Evolutionary conservation across 2,329 filamentous ascomycete genomes (phyloP).

Genomic region (Pezizomycotina sp.): DNA sequence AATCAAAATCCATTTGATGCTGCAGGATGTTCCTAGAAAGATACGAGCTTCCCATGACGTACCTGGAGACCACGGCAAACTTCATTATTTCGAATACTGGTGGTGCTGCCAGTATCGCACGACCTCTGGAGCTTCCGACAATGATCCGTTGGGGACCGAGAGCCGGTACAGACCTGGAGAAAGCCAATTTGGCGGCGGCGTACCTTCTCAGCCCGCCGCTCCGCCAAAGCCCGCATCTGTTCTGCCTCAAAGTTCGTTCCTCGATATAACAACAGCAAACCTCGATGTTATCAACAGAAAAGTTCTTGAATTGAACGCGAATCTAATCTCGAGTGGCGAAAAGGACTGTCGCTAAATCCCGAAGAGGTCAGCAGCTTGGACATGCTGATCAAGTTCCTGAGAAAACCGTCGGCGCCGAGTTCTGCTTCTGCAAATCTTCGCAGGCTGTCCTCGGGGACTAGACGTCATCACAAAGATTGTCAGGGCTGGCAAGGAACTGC

Average conservation of each 20-base stretch:
- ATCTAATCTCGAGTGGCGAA: constrained; percentile 51
- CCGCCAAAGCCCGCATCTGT: constrained; percentile 39
- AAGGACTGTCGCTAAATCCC: constrained; percentile 61
- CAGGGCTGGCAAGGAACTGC: constrained; percentile 77
- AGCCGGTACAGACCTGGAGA: constrained; percentile 63
- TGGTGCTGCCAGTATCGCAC: constrained; percentile 71
- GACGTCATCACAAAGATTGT: too few relatives aligned
- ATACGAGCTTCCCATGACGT: constrained; percentile 73
- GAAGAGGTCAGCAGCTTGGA: constrained; percentile 49
- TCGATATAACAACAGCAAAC: constrained; percentile 61
- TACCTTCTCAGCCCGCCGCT: constrained; percentile 27
- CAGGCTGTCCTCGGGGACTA: constrained; percentile 51
- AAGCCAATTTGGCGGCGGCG: constrained; percentile 32
- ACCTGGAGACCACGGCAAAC: constrained; percentile 74
- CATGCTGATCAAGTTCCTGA: constrained; percentile 46
- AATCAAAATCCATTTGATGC: constrained; percentile 85
- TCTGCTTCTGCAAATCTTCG: constrained; percentile 38
- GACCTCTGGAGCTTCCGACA: constrained; percentile 28
- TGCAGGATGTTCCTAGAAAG: constrained; percentile 75
- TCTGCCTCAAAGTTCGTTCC: constrained; percentile 63
- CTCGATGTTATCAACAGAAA: constrained; percentile 56
- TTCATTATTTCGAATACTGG: constrained; percentile 85
- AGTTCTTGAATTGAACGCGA: constrained; percentile 55
- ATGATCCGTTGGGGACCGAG: constrained; percentile 64
- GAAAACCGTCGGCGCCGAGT: constrained; percentile 32